These are phyloP conservation scores for Phytopythium vexans DNA, from an alignment of 352 stramenopile species.

Conservation along the genomic window DNA sequence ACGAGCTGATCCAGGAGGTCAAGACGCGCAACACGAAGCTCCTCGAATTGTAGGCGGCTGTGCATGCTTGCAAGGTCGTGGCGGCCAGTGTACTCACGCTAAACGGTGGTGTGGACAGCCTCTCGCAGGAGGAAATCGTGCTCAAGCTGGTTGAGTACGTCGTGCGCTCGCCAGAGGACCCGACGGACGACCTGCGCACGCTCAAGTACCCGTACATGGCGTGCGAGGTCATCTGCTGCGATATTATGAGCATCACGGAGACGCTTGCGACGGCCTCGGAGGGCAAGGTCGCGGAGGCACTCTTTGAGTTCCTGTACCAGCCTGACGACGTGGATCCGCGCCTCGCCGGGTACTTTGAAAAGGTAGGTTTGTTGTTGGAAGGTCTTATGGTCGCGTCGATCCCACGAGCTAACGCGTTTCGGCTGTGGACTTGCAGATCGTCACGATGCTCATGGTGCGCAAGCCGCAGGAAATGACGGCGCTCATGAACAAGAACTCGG, in stretches of 20 bases:
- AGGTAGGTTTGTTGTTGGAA: slow-evolving; percentile 27
- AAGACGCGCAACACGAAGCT: slow-evolving; percentile 94
- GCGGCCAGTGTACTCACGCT: not conserved
- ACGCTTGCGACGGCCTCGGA: slow-evolving; percentile 69
- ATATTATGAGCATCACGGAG: slow-evolving; percentile 93
- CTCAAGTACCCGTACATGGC: slow-evolving; percentile 97
- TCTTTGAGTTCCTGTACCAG: slow-evolving; percentile 92
- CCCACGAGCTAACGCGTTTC: not conserved
- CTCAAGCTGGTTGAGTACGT: slow-evolving; percentile 81
- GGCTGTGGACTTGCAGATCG: slow-evolving; percentile 30
- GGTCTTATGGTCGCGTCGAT: not conserved
- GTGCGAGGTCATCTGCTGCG: slow-evolving; percentile 97
- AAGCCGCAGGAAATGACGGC: slow-evolving; percentile 85
- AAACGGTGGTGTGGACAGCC: slow-evolving; percentile 25
- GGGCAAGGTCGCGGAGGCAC: slow-evolving; percentile 79
- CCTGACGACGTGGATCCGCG: slow-evolving; percentile 87
- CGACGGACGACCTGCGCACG: slow-evolving; percentile 52
- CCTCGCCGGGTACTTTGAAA: slow-evolving; percentile 97
- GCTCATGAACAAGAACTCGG: slow-evolving; percentile 81
- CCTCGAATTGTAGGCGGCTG: slow-evolving; percentile 87
- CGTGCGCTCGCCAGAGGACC: slow-evolving; percentile 44
- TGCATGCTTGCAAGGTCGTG: not conserved
- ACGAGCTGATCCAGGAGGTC: slow-evolving; percentile 97
- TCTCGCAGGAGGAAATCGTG: slow-evolving; percentile 65
- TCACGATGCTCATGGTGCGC: slow-evolving; percentile 87